phyloP scores from a whole-genome alignment of 768 basidiomycete genomes.

The Pisolithus orientalis region DNA sequence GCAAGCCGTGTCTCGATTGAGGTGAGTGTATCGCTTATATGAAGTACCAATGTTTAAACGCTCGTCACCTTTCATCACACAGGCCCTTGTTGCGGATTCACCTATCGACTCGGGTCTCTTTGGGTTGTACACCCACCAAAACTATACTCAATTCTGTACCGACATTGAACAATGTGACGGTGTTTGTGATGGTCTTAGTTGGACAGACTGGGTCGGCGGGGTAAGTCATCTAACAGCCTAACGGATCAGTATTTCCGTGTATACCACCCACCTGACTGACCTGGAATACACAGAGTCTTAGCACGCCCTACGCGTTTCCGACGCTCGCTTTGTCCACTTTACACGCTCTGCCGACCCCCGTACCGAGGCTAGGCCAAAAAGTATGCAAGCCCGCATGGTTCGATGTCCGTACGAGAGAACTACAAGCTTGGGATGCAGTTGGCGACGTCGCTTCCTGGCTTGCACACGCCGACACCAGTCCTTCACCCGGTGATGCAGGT shows the following conservation, averaged over 20 bases:
- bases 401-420: slow-evolving; percentile 48
- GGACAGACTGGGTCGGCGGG: slow-evolving; percentile 60
- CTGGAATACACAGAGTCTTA: slow-evolving; percentile 46
- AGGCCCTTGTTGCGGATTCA: slow-evolving; percentile 76
- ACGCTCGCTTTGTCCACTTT: slow-evolving; percentile 74
- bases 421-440: slow-evolving; percentile 56
- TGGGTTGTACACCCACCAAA: slow-evolving; percentile 89
- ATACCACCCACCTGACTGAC: background rate
- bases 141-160: slow-evolving; percentile 79
- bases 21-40: slow-evolving; percentile 32
- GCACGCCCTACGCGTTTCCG: slow-evolving; percentile 79
- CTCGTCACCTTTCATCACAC: background rate
- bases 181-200: slow-evolving; percentile 71
- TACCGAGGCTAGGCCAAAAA: slow-evolving; percentile 72
- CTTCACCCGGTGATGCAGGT: slow-evolving; percentile 7
- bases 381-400: slow-evolving; percentile 87
- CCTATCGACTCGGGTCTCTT: slow-evolving; percentile 90
- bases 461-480: slow-evolving; percentile 20
- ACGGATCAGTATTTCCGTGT: background rate
- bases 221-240: slow-evolving; percentile 31
- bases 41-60: background rate
- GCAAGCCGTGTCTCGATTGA: slow-evolving; percentile 74
- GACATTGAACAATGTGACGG: slow-evolving; percentile 69
- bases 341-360: slow-evolving; percentile 85
- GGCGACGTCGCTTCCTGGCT: slow-evolving; percentile 55